Evolutionary conservation across 2,329 filamentous ascomycete species (phyloP), one percentile per base, ranked within the genome.

Genomic region (Sporothrix euskadiensis): DNA sequence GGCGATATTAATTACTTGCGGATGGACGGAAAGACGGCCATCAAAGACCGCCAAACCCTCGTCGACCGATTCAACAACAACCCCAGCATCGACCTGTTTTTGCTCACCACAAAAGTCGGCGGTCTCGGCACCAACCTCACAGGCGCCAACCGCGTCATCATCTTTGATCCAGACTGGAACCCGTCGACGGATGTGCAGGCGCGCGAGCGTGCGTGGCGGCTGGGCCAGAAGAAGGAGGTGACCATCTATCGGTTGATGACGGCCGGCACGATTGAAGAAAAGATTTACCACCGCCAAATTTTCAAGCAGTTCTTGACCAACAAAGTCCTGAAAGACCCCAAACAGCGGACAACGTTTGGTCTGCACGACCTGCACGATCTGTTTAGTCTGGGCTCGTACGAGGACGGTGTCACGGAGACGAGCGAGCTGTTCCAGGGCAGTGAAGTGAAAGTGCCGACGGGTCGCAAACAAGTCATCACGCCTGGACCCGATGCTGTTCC

Each of bases 131-230:
- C 97, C 65, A 99, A 99, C 77, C 84, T 99, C 30, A 99, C 96
- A 0, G 96, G 96, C 8, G 96, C 96, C 5, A 93, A 97, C 80
- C 90, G 96, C 47, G 95, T 99, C 76, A 97, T 99, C 79, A 98
- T 99, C 72, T 99, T 96, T 79, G 97, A 99, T 79, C 97, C 96
- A 0, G 96, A 99, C 80, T 99, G 96, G 96, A 98, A 98, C 78
- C 96, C 95, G 1, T 98, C 95, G 0, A 98, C 95, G 0, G 96
- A 99, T 79, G 86, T 98, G 35, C 96, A 99, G 83, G 96, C 96
- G 19, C 91, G 96, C 66, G 96, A 99, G 82, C 89, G 96, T 78
- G 96, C 97, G 6, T 99, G 96, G 96, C 90, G 96, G 73, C 84
- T 99, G 1, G 96, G 96, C 0, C 96, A 99, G 83, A 98, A 97